Evolutionary conservation across 192 early-diverging fungal species (phyloP).

Genomic region (Coemansia sp.): DNA sequence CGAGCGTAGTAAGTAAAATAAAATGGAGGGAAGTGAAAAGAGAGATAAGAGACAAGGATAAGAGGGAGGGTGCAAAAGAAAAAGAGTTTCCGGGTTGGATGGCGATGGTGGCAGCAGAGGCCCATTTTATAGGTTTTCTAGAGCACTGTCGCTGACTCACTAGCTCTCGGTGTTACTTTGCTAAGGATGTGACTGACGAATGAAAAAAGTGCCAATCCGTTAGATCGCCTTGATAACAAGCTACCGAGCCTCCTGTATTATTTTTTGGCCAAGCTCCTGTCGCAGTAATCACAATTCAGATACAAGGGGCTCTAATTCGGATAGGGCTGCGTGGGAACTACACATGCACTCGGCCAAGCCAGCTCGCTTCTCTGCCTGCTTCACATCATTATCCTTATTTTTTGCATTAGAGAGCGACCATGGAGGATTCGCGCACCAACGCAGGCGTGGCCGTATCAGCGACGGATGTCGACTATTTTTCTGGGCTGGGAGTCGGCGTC

Average conservation of each 20-base stretch:
- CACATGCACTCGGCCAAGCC: not conserved
- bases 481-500: constrained; percentile 15
- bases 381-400: not conserved
- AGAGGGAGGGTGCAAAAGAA: too few species aligned
- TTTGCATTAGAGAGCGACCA: not conserved
- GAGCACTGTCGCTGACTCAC: not conserved
- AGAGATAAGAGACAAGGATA: not conserved
- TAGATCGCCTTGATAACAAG: constrained; percentile 1
- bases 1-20: not conserved
- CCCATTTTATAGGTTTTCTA: constrained; percentile 5
- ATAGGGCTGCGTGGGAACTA: not conserved
- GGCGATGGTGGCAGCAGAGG: not conserved
- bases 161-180: not conserved
- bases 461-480: constrained; percentile 32
- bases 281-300: not conserved
- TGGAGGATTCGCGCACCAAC: not conserved
- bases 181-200: constrained; percentile 4
- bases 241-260: too few species aligned
- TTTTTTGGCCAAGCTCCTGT: too few species aligned
- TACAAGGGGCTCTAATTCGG: not conserved
- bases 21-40: not conserved
- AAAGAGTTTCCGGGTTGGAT: not conserved
- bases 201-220: not conserved
- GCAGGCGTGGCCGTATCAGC: constrained; percentile 10
- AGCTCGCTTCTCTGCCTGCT: not conserved